phyloP scores from a whole-genome alignment of 2,329 filamentous ascomycete species.

The Aspergillus awamori region DNA sequence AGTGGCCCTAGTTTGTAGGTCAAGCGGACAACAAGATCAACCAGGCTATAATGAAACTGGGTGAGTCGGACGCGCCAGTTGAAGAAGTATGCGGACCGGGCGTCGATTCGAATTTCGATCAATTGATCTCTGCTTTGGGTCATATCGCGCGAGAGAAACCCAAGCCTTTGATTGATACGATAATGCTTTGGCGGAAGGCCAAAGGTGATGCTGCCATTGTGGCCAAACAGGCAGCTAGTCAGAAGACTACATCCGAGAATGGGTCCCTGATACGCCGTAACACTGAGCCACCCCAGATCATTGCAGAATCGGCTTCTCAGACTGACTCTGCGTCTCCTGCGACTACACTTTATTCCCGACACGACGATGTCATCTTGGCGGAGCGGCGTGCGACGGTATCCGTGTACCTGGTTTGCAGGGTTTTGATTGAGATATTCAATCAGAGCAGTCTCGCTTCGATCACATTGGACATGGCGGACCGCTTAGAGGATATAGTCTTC shows the following conservation, averaged over 20 bases:
- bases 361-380: constrained; percentile 74
- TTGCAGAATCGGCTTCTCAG: constrained; percentile 35
- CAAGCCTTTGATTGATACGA: constrained; percentile 91
- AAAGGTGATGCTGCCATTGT: constrained; percentile 87
- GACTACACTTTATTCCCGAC: constrained; percentile 50
- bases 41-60: constrained; percentile 77
- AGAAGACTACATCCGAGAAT: constrained; percentile 42
- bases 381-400: constrained; percentile 92
- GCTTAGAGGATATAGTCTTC: constrained; percentile 93
- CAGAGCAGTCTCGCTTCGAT: constrained; percentile 83
- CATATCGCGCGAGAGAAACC: constrained; percentile 94
- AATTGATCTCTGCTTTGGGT: constrained; percentile 87
- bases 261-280: constrained; percentile 66
- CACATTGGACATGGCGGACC: constrained; percentile 88
- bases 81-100: constrained; percentile 90
- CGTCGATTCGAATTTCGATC: constrained; percentile 86
- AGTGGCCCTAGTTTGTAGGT: constrained; percentile 71
- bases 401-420: constrained; percentile 92
- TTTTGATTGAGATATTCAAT: constrained; percentile 89
- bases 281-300: constrained; percentile 67
- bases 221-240: constrained; percentile 52
- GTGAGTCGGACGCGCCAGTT: constrained; percentile 79
- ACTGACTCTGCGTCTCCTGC: constrained; percentile 28
- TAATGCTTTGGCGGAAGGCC: constrained; percentile 97
- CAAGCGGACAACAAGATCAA: constrained; percentile 97